Base-by-base conservation (phyloP, 495 filamentous ascomycete genomes). In the Annulohypoxylon stygium region DNA sequence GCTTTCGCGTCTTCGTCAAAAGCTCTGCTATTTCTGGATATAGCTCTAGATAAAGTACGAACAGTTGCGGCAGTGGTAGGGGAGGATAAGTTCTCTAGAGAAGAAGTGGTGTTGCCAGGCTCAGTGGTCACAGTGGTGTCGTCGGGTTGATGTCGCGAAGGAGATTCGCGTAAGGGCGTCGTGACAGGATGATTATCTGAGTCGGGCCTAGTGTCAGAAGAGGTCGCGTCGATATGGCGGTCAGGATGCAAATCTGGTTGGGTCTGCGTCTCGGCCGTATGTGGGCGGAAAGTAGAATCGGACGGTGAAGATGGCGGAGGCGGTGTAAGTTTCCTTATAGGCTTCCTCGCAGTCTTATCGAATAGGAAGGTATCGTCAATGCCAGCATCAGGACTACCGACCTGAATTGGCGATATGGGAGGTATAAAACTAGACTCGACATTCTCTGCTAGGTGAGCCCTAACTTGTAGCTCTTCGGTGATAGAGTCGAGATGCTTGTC, bases 351-450 rank as follows among this genome's bases (percentile, higher is more conserved):
- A 12, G 20, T 43, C 6, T 78, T 83, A 73, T 90, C 89, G 78
- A 90, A 90, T 70, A 90, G 77, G 78, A 84, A 91, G 55, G 89
- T 92, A 77, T 93, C 91, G 78, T 92, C 90, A 57, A 85, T 68
- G 45, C 82, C 81, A 4, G 74, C 76, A 26, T 83, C 83, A 58
- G 75, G 76, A 36, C 75, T 81, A 48, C 74, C 78, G 20, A 80
- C 74, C 11, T 79, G 79, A 39, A 83, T 81, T 30, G 83, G 87
- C 48, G 87, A 88, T 53, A 84, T 73, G 51, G 87, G 86, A 26
- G 86, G 85, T 43, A 94, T 60, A 71, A 97, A 97, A 76, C 93
- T 97, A 7, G 93, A 97, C 78, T 97, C 94, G 67, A 96, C 88
- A 76, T 97, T 94, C 83, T 93, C 90, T 47, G 43, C 43, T 65